Evolutionary conservation across 352 stramenopile species (phyloP).

Genomic region (Elongisporangium undulatum): DNA sequence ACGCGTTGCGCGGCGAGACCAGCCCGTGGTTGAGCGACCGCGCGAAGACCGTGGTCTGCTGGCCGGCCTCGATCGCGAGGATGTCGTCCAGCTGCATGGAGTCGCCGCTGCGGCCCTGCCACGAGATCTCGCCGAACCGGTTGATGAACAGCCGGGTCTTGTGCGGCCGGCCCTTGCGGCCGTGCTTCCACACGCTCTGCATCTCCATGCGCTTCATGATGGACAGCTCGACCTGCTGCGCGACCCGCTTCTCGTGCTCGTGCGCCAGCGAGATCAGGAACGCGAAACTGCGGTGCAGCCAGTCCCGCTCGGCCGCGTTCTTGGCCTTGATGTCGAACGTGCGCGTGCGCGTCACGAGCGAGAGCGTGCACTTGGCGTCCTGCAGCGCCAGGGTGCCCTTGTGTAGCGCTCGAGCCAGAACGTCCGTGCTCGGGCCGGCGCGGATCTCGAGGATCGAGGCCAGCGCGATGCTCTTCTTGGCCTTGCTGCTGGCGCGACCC

Average conservation of each 20-base stretch:
- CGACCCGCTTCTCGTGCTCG: slow-evolving; percentile 67
- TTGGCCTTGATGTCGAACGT: slow-evolving; percentile 77
- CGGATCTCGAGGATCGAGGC: slow-evolving; percentile 50
- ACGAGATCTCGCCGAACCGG: slow-evolving; percentile 80
- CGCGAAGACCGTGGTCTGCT: slow-evolving; percentile 61
- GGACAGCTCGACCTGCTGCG: slow-evolving; percentile 73
- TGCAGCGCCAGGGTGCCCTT: slow-evolving; percentile 56
- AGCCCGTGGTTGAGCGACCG: slow-evolving; percentile 30
- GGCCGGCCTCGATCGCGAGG: slow-evolving; percentile 41
- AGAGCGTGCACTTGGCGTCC: slow-evolving; percentile 72
- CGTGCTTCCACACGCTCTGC: slow-evolving; percentile 69
- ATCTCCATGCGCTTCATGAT: slow-evolving; percentile 86
- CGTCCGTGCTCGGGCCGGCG: slow-evolving; percentile 52
- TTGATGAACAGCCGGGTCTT: slow-evolving; percentile 83
- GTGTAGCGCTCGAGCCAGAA: slow-evolving; percentile 59
- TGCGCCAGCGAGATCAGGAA: slow-evolving; percentile 71
- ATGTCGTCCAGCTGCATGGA: slow-evolving; percentile 79
- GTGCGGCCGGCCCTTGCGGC: slow-evolving; percentile 68
- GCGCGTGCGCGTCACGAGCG: slow-evolving; percentile 63
- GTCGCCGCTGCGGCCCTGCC: slow-evolving; percentile 71
- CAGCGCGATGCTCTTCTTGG: slow-evolving; percentile 65
- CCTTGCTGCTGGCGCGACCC: slow-evolving; percentile 11
- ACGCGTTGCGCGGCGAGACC: slow-evolving; percentile 17
- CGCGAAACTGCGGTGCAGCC: slow-evolving; percentile 64
- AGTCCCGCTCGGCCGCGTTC: slow-evolving; percentile 64